A percentile compares a stretch with the other conserved stretches of the same genome.
Conservation (phyloP, 164 flowering plant genomes). For the Platanus orientalis region DNA sequence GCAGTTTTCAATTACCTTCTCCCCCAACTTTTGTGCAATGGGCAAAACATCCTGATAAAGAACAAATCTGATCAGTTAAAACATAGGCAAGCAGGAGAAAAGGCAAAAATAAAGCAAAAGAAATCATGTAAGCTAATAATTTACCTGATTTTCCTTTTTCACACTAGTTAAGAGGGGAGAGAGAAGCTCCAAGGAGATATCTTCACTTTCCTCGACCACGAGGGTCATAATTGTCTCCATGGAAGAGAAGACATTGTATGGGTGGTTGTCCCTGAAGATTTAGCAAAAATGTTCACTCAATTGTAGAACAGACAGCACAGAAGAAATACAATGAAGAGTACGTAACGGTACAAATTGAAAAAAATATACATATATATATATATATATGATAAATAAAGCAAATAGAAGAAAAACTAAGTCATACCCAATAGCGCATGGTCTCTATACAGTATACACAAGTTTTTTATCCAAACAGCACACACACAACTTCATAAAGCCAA, state of each 20-base stretch:
- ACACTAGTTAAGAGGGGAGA: conserved; percentile 41
- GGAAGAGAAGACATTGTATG: conserved; percentile 41
- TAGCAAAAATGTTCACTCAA: background rate
- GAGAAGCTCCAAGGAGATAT: conserved; percentile 50
- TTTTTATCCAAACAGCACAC: too few relatives aligned
- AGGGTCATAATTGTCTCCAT: conserved; percentile 78
- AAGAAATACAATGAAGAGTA: background rate
- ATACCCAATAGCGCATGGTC: too few relatives aligned
- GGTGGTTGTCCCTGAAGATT: conserved; percentile 49
- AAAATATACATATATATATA: too few relatives aligned
- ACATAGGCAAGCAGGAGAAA: background rate
- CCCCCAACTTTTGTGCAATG: conserved; percentile 58
- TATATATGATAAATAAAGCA: background rate
- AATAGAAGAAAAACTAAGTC: too few relatives aligned
- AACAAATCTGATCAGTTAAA: conserved; percentile 1
- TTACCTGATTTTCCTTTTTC: conserved; percentile 65
- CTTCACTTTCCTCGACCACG: conserved; percentile 82
- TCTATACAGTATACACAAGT: too few relatives aligned
- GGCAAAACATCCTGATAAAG: conserved; percentile 53
- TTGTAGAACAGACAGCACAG: background rate
- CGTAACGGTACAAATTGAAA: background rate
- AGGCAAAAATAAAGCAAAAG: background rate
- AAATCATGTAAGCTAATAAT: background rate
- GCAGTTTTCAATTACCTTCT: conserved; percentile 59
- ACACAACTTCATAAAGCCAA: too few relatives aligned